Base-by-base conservation (phyloP, 371 early-diverging fungal species). In the Rhizopus arrhizus region DNA sequence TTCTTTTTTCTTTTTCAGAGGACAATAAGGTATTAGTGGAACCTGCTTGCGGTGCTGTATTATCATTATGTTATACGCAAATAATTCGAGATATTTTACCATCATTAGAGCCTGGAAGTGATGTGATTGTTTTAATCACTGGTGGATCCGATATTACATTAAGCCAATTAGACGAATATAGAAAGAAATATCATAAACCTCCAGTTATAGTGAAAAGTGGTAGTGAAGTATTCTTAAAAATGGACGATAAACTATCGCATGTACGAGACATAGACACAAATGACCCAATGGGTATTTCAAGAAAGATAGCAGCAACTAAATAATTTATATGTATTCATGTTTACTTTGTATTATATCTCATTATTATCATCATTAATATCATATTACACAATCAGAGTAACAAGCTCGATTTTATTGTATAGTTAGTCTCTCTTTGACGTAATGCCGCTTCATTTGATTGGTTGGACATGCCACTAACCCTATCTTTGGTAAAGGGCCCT, bases 141-240 rank as follows among this genome's bases (percentile, higher is more conserved):
- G 86, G 86, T 16, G 86, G 86, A 13, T 84, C 84, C 5, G 84
- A 86, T 53, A 76, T 84, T 36, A 78, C 70, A 36, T 61, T 86
- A 9, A 70, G 72, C 4, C 69, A 75, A 22, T 55, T 86, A 51
- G 80, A 77, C 9, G 66, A 77, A 38, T 86, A 78, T 61, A 71
- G 78, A 34, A 73, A 77, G 50, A 77, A 71, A 58, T 86, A 78
- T 47, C 69, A 65, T 11, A 70, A 75, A 51, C 71, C 84, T 13
- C 75, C 83, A 11, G 83, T 85, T 10, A 79, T 84, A 41, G 84
- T 85, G 13, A 75, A 82, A 50, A 83, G 80, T 40, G 86, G 86
- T 8, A 76, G 83, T 38, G 84, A 82, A 53, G 81, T 82, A 9
- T 72, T 84, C 48, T 64, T 85, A n/a, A 83, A 83, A 55, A 76